These are phyloP conservation scores for Penicillium glabrum DNA, from an alignment of 2,329 filamentous ascomycete species.

Conservation along the genomic window DNA sequence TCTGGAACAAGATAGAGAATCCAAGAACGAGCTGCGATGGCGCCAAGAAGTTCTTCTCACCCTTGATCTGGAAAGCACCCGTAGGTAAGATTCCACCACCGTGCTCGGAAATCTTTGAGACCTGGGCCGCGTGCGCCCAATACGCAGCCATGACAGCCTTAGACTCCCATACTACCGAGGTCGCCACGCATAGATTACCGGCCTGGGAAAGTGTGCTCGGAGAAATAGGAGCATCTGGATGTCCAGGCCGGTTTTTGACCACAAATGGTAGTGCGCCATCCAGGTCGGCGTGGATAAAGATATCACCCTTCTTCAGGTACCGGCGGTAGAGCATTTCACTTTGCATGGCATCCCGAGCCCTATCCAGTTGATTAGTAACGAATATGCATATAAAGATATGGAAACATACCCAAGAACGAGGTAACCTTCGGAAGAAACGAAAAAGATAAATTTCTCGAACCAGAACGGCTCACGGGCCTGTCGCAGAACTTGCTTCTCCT, in stretches of 20 bases:
- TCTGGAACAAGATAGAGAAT: slow-evolving; percentile 81
- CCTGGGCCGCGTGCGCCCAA: slow-evolving; percentile 90
- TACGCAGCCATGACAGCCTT: slow-evolving; percentile 95
- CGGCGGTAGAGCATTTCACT: slow-evolving; percentile 88
- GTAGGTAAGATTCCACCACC: slow-evolving; percentile 75
- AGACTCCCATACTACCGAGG: slow-evolving; percentile 90
- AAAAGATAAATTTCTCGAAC: slow-evolving; percentile 98
- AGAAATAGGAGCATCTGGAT: slow-evolving; percentile 80
- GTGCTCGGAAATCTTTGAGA: slow-evolving; percentile 77
- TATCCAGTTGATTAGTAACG: slow-evolving; percentile 18
- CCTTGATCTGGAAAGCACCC: slow-evolving; percentile 77
- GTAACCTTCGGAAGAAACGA: slow-evolving; percentile 93
- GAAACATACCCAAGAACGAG: slow-evolving; percentile 68
- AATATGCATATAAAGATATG: not conserved
- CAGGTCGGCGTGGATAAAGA: slow-evolving; percentile 89
- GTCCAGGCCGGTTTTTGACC: slow-evolving; percentile 81
- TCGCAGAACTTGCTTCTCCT: slow-evolving; percentile 84
- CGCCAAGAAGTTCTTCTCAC: slow-evolving; percentile 87
- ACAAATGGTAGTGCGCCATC: slow-evolving; percentile 81
- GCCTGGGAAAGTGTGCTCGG: slow-evolving; percentile 90
- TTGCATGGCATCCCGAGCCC: slow-evolving; percentile 81
- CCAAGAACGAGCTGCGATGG: slow-evolving; percentile 85
- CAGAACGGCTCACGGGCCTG: slow-evolving; percentile 82
- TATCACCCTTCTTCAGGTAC: slow-evolving; percentile 82
- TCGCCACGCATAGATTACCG: slow-evolving; percentile 78